Percentiles rank a stretch among this genome's conserved stretches.
Evolutionary conservation across 1,284 basidiomycete species (phyloP).

Genomic region (Tilletia indica): DNA sequence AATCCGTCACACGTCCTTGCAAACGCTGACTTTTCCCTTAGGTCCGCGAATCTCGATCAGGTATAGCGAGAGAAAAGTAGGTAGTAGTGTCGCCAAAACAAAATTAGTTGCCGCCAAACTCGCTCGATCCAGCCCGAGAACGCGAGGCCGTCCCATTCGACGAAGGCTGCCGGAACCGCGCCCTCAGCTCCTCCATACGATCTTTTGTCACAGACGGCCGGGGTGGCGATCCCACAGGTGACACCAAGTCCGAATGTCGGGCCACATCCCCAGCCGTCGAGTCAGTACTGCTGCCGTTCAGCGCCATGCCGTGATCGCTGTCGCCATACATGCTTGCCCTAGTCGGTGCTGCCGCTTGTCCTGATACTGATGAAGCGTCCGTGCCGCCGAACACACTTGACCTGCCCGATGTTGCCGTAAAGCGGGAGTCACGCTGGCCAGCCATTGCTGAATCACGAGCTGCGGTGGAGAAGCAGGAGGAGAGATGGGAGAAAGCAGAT

Average conservation of each 20-base stretch:
- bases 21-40: no score
- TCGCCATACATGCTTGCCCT: background rate
- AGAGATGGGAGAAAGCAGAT: background rate
- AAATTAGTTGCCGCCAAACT: background rate
- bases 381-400: conserved; percentile 14
- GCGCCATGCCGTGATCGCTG: background rate
- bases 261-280: no score
- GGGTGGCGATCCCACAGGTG: background rate
- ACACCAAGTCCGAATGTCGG: no score
- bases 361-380: background rate
- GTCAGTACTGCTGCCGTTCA: no score
- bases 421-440: conserved; percentile 1
- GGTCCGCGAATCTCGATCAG: no score
- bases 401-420: background rate
- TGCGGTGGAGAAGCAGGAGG: background rate
- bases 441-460: background rate
- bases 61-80: no score
- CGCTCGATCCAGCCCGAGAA: conserved; percentile 7
- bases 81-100: no score
- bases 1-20: no score
- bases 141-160: background rate
- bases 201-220: background rate
- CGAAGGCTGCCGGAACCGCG: conserved; percentile 9
- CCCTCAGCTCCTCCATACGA: conserved; percentile 14
- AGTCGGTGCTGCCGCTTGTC: background rate